phyloP scores from a whole-genome alignment of 441 rosid species.

The Mallotus repandus region DNA sequence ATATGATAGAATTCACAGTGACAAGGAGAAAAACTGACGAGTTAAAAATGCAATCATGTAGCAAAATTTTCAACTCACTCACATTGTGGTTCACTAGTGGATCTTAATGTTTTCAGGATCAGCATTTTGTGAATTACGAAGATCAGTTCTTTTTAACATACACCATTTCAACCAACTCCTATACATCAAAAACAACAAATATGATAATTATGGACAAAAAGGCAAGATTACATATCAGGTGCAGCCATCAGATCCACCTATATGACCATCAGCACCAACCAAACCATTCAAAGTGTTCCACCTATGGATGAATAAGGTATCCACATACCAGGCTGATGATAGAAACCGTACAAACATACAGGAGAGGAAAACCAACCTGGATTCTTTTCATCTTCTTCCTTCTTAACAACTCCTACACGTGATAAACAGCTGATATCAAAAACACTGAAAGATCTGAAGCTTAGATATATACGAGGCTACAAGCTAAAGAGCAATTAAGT shows the following conservation, averaged over 20 bases:
- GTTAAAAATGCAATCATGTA: too few species aligned
- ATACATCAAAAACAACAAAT: background rate
- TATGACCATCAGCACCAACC: background rate
- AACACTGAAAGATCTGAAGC: background rate
- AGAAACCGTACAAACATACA: constrained; percentile 45
- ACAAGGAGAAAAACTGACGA: too few species aligned
- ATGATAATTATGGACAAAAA: background rate
- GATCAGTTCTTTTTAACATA: constrained; percentile 1
- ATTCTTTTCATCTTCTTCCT: constrained; percentile 29
- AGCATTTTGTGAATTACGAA: background rate
- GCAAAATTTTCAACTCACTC: too few species aligned
- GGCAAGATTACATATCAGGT: background rate
- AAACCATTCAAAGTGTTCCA: background rate
- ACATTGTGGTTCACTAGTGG: too few species aligned
- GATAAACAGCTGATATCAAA: constrained; percentile 1
- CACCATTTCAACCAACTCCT: constrained; percentile 1
- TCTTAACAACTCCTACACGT: constrained; percentile 38
- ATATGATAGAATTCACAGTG: background rate
- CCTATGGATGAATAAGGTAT: constrained; percentile 34
- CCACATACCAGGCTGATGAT: constrained; percentile 38
- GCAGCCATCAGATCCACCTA: background rate
- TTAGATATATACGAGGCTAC: background rate
- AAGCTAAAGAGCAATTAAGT: too few species aligned
- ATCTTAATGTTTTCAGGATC: background rate
- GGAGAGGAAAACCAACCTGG: constrained; percentile 47